These are phyloP conservation scores for Aspergillus fischeri DNA, from an alignment of 2,329 filamentous ascomycete genomes.

Conservation along the genomic window DNA sequence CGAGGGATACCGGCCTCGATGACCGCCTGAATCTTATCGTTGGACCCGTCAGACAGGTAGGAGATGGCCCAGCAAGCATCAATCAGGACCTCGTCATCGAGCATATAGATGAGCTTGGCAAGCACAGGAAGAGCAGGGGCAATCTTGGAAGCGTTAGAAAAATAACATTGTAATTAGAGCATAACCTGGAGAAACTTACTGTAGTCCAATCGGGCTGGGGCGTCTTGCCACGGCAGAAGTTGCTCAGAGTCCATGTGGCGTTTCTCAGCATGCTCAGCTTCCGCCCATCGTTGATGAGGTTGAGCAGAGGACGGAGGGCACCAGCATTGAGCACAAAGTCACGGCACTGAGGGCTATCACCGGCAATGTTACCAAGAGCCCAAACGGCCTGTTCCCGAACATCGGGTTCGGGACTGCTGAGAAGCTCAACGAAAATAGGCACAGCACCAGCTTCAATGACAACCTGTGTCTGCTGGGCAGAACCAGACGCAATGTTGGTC, in stretches of 20 bases:
- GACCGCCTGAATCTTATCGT: slow-evolving; percentile 98
- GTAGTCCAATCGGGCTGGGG: slow-evolving; percentile 97
- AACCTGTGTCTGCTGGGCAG: slow-evolving; percentile 94
- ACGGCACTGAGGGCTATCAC: slow-evolving; percentile 94
- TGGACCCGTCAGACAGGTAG: slow-evolving; percentile 94
- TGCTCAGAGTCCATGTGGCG: slow-evolving; percentile 98
- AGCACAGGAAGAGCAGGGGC: slow-evolving; percentile 90
- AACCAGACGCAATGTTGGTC: slow-evolving; percentile 98
- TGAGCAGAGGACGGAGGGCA: slow-evolving; percentile 83
- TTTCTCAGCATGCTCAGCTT: slow-evolving; percentile 99
- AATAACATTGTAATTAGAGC: background rate
- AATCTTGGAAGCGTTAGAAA: slow-evolving; percentile 58
- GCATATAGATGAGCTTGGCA: slow-evolving; percentile 94
- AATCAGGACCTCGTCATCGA: slow-evolving; percentile 97
- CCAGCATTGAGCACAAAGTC: slow-evolving; percentile 93
- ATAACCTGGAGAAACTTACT: slow-evolving; percentile 52
- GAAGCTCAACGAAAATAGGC: slow-evolving; percentile 94
- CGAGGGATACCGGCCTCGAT: slow-evolving; percentile 98
- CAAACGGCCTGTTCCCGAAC: slow-evolving; percentile 97
- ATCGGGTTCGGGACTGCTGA: slow-evolving; percentile 94
- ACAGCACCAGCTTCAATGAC: slow-evolving; percentile 98
- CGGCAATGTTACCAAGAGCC: slow-evolving; percentile 97
- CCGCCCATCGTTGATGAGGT: slow-evolving; percentile 89
- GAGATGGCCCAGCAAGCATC: slow-evolving; percentile 99
- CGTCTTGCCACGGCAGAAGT: slow-evolving; percentile 99